Conservation (phyloP, 768 basidiomycete genomes). For the Dendrothele bispora region DNA sequence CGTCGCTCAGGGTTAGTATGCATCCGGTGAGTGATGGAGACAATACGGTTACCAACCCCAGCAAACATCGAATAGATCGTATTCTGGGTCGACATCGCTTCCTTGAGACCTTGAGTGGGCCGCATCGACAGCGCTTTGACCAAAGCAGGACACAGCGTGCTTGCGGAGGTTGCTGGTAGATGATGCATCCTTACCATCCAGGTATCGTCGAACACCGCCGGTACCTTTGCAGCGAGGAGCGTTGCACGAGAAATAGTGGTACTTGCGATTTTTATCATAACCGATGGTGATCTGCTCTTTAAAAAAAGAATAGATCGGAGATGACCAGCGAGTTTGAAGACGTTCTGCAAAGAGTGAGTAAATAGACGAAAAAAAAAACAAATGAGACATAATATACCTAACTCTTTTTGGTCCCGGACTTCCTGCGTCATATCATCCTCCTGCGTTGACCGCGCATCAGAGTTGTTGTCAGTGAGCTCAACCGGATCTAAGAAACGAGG, state of each 20-base stretch:
- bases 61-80: conserved; percentile 7
- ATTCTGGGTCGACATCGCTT: conserved; percentile 3
- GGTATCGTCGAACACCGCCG: conserved; percentile 15
- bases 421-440: no score
- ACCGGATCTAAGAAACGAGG: no score
- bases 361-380: no score
- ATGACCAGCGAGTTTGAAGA: no score
- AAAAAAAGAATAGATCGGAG: conserved; percentile 36
- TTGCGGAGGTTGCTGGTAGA: conserved; percentile 29
- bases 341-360: no score
- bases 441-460: no score
- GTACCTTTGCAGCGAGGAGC: conserved; percentile 17
- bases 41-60: conserved; percentile 4
- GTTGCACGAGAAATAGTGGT: conserved; percentile 29
- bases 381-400: no score
- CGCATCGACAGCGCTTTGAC: conserved; percentile 17
- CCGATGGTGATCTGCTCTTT: conserved; percentile 18
- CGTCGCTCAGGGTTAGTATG: neutral
- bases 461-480: no score
- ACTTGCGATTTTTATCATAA: conserved; percentile 15
- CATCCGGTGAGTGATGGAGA: neutral
- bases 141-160: conserved; percentile 35
- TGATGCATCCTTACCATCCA: conserved; percentile 22
- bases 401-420: no score
- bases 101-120: no score